Evolutionary conservation across 1,284 basidiomycete species (phyloP), one percentile per base, ranked within the genome.

Genomic region (Austropuccinia psidii): DNA sequence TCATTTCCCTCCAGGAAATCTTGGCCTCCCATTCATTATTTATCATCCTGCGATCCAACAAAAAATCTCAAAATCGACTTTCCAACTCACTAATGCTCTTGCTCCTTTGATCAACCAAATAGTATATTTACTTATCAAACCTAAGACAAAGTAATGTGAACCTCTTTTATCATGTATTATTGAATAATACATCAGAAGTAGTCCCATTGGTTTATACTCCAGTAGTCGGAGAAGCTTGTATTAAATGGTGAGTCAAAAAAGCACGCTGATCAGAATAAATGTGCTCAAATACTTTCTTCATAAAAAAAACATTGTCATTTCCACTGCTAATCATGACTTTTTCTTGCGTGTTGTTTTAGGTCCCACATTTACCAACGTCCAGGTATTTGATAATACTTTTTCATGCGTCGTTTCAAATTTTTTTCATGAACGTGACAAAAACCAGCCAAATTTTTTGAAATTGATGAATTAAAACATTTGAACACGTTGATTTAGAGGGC

Each of bases 331-430:
- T n/a, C n/a, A 45, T 45, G 9, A 19, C 11, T 45, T 11, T n/a
- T n/a, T n/a, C n/a, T n/a, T n/a, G n/a, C n/a, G n/a, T 49, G n/a
- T 50, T 47, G 37, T 15, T 31, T 17, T 29, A 73, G 69, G 69
- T 73, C 69, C n/a, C 69, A 73, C 41, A 73, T 73, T 49, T 73
- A 73, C 58, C 69, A 73, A 50, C 69, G 69, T 73, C 69, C 69
- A 49, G 69, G 69, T 62, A 41, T 21, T 31, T 61, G 39, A 21
- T 31, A 52, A 61, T 29, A 21, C 31, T 24, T 50, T 37, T 68
- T 27, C 15, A 37, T 15, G 50, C 21, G 57, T 7, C 33, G 21
- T 58, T 19, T 31, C 13, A 35, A 45, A 41, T 29, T 3, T 35
- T 13, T 54, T 45, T 37, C 17, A 39, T 68, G 31, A 21, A 54